Base-by-base conservation (phyloP, 768 basidiomycete genomes). In the Tricholoma furcatifolium region DNA sequence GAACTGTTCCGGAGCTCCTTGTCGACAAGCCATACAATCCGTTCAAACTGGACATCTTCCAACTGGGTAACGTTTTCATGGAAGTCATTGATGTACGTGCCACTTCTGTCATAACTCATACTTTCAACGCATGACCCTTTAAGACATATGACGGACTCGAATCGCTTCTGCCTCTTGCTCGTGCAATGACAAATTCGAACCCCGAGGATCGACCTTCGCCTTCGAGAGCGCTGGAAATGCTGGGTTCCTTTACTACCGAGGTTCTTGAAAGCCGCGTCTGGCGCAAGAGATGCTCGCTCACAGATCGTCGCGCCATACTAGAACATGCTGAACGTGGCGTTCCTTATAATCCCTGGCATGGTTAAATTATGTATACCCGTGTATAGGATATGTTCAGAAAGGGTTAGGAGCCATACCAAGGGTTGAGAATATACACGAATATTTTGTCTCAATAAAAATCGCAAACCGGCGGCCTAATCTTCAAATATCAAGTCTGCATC, bases 41-140 rank as follows among this genome's bases (percentile, higher is more conserved):
- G 30, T 53, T 38, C 43, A 52, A 52, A 36, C 12, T 38, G n/a
- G 51, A 52, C 36, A 27, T 34, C 3, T 53, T 31, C 3, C 27
- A 39, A 10, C 44, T 47, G 4, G 45, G 39, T 17, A 53, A 53
- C 27, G 30, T 41, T 9, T 18, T 53, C 9, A 9, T 47, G 20
- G 14, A 39, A 18, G 17, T 39, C 2, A 6, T 36, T 15, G 10
- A 38, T 4, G 43, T 44, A 43, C 1, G 50, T 14, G 17, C 27
- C 9, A 23, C 21, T 27, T 51, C 6, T 9, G 30, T 6, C 5
- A 10, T 38, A 5, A 2, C 24, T 6, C 23, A 24, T 35, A 24
- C 6, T 14, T 27, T 24, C 7, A 20, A 43, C 11, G 6, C 30
- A 36, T 14, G 9, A 6, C 18, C 15, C 15, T 3, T 8, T 39